Conservation (phyloP, 1,284 basidiomycete species). For the Grifola frondosa region DNA sequence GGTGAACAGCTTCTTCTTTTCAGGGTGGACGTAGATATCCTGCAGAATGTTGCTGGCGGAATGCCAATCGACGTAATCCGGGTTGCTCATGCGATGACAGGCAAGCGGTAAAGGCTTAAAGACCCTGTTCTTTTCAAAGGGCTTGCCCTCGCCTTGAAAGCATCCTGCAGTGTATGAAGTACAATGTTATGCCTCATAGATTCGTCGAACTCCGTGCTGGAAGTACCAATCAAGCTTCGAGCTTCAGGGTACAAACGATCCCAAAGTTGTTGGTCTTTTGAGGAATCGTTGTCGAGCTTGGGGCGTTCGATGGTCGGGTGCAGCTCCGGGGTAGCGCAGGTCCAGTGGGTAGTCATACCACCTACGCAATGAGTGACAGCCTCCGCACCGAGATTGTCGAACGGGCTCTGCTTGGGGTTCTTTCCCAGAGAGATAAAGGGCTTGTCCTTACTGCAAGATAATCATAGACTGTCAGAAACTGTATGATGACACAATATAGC, state of each 20-base stretch:
- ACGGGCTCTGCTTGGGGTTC: slow-evolving; percentile 21
- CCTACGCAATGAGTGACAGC: slow-evolving; percentile 34
- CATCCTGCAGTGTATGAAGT: slow-evolving; percentile 21
- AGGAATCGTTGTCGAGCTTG: slow-evolving; percentile 5
- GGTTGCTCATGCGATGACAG: slow-evolving; percentile 22
- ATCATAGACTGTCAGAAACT: neutral
- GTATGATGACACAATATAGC: neutral
- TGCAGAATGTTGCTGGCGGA: slow-evolving; percentile 25
- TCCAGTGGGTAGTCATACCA: slow-evolving; percentile 35
- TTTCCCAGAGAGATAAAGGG: slow-evolving; percentile 12
- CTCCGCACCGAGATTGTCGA: slow-evolving; percentile 23
- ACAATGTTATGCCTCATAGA: slow-evolving; percentile 33
- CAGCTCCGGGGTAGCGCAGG: slow-evolving; percentile 29
- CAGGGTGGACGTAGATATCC: slow-evolving; percentile 13
- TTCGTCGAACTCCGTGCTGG: slow-evolving; percentile 22
- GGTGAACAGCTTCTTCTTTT: slow-evolving; percentile 12
- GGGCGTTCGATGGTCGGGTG: slow-evolving; percentile 14
- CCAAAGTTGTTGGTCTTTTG: slow-evolving; percentile 17
- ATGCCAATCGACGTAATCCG: slow-evolving; percentile 32
- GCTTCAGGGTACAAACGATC: slow-evolving; percentile 24
- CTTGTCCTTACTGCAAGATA: slow-evolving; percentile 7
- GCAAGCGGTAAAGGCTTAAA: slow-evolving; percentile 30
- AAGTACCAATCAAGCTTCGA: slow-evolving; percentile 25
- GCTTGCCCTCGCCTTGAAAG: slow-evolving; percentile 12
- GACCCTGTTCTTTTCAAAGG: too few relatives aligned